These are phyloP conservation scores for Nicotiana rustica DNA, from an alignment of 305 asterid genomes.

Conservation along the genomic window DNA sequence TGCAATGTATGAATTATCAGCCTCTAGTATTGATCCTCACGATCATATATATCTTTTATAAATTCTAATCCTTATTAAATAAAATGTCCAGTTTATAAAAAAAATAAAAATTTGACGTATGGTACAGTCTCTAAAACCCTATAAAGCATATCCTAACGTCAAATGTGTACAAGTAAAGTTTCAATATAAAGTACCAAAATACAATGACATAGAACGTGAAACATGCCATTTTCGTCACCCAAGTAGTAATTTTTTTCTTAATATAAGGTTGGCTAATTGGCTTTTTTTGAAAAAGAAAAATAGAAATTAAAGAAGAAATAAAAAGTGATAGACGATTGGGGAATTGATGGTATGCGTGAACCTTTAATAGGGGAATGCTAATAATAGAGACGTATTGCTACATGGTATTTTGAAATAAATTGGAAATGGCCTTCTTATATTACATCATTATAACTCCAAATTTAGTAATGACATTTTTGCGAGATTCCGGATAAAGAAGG, in stretches of 20 bases:
- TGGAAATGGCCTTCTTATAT: constrained; percentile 24
- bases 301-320: constrained; percentile 16
- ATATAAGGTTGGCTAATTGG: constrained; percentile 27
- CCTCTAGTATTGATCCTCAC: no score
- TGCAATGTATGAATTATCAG: no score
- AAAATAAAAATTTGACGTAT: constrained; percentile 25
- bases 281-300: constrained; percentile 27
- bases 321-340: constrained; percentile 45
- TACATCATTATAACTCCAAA: constrained; percentile 37
- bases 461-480: constrained; percentile 48
- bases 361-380: constrained; percentile 30
- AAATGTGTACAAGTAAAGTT: not conserved
- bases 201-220: constrained; percentile 54
- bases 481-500: constrained; percentile 57
- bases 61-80: no score
- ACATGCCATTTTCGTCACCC: constrained; percentile 45
- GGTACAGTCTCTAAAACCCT: not conserved
- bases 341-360: constrained; percentile 51
- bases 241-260: constrained; percentile 29
- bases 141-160: constrained; percentile 4
- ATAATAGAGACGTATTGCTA: constrained; percentile 33
- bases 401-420: not conserved
- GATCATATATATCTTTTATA: no score
- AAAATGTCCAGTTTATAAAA: no score
- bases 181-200: constrained; percentile 43